Base-by-base conservation (phyloP, 345 rosid genomes). In the Eucalyptus microcorys region DNA sequence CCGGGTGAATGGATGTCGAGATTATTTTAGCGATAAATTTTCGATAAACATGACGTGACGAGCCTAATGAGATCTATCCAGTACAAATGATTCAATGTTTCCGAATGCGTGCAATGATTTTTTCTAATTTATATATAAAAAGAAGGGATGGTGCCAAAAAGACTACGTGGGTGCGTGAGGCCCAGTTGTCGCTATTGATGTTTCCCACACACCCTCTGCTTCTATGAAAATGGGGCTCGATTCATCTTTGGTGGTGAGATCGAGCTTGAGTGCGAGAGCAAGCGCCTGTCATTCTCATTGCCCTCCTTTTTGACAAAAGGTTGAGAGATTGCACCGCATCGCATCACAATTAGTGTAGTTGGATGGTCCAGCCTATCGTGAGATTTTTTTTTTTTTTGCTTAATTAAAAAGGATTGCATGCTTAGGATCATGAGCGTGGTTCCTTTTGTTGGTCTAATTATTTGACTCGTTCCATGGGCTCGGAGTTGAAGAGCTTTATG, bases 111-210 rank as follows among this genome's bases (percentile, higher is more conserved):
- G 84, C 47, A 21, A 21, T 21, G 47, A 21, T 76, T 76, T 55
- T 76, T 19, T 42, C 47, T 22, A 76, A 21, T 40, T 47, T 10
- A 84, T 17, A 34, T 21, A 80, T 66, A 24, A 55, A 55, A 55
- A 42, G 27, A 26, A 22, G 40, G 47, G 89, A 48, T 85, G 76
- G 86, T 50, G 90, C 88, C 90, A 86, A 79, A 80, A 76, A 61
- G 49, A 80, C 85, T 48, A 12, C 10, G 43, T 87, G 86, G 90
- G 91, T 91, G 92, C 87, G 88, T 61, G 90, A 90, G 94, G 90
- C 93, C 93, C 94, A 93, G 86, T 86, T 90, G 95, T 91, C 90
- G 90, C 93, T 89, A 66, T 93, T 91, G 27, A 71, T 91, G 91
- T 71, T 90, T 89, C 92, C 94, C 92, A 93, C 88, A 89, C 48